phyloP scores from a whole-genome alignment of 2,329 filamentous ascomycete species.

The Fusarium sarcochroum region DNA sequence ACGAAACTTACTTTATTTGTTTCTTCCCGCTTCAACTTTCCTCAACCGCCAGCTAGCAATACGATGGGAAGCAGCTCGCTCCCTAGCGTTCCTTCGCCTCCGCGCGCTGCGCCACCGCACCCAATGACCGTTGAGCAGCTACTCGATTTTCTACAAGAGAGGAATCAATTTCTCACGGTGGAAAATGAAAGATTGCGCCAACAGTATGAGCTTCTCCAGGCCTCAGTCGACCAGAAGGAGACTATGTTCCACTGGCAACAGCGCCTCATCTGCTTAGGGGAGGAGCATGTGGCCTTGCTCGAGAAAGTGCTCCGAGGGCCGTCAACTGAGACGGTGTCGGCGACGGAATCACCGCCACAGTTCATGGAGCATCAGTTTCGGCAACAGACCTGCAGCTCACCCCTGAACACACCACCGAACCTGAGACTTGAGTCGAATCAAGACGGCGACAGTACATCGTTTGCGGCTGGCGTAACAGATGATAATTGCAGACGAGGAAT shows the following conservation, averaged over 20 bases:
- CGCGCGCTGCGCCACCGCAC: neutral
- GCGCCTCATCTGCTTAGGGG: constrained; percentile 7
- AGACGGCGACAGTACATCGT: neutral
- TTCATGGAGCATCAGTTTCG: constrained; percentile 5
- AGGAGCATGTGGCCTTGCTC: constrained; percentile 7
- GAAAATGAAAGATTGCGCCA: constrained; percentile 8
- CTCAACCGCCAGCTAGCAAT: neutral
- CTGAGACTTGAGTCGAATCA: neutral
- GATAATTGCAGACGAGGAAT: neutral
- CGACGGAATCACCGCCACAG: constrained; percentile 2
- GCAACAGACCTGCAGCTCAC: constrained; percentile 6
- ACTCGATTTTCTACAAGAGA: constrained; percentile 8
- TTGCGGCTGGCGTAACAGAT: neutral
- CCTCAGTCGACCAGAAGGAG: constrained; percentile 7
- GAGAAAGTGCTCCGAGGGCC: constrained; percentile 1
- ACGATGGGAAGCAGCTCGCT: neutral
- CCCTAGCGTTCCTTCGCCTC: constrained; percentile 8
- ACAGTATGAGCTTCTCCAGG: constrained; percentile 1
- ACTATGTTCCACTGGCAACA: neutral
- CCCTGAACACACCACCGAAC: constrained; percentile 1
- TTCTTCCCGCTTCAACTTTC: neutral
- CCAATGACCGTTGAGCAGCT: constrained; percentile 8
- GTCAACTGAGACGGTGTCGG: neutral
- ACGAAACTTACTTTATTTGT: neutral
- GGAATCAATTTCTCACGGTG: constrained; percentile 2